Percentiles rank a stretch among this genome's conserved stretches.
These are phyloP conservation scores for Candida jianshihensis DNA, from an alignment of 805 yeast species.

Conservation along the genomic window DNA sequence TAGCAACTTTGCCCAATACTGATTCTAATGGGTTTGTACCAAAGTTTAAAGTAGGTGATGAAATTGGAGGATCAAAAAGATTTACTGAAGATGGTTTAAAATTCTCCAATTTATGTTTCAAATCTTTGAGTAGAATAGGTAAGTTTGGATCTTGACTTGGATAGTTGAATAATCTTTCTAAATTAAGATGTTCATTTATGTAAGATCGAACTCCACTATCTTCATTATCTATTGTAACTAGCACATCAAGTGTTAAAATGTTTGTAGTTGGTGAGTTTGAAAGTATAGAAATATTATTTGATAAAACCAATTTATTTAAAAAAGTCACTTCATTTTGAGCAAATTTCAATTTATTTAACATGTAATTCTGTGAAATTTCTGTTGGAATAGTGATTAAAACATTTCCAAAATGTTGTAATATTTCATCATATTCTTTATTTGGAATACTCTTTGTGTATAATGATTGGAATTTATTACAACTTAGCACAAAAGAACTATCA, in stretches of 20 bases:
- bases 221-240: slow-evolving; percentile 27
- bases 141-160: slow-evolving; percentile 13
- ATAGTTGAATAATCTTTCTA: slow-evolving; percentile 5
- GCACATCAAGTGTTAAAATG: slow-evolving; percentile 11
- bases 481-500: slow-evolving; percentile 21
- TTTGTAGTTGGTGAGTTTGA: slow-evolving; percentile 10
- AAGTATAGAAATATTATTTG: neutral
- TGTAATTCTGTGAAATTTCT: slow-evolving; percentile 18
- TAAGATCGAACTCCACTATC: slow-evolving; percentile 18
- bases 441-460: slow-evolving; percentile 11
- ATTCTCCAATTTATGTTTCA: slow-evolving; percentile 4
- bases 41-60: neutral
- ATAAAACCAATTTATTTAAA: slow-evolving; percentile 11
- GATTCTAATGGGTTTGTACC: neutral
- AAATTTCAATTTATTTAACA: slow-evolving; percentile 21
- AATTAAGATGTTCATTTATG: slow-evolving; percentile 10
- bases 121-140: slow-evolving; percentile 3
- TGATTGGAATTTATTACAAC: slow-evolving; percentile 22
- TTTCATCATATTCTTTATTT: slow-evolving; percentile 18
- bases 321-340: slow-evolving; percentile 14
- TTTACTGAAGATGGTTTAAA: neutral
- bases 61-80: neutral
- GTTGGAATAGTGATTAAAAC: slow-evolving; percentile 19
- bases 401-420: slow-evolving; percentile 21
- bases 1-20: neutral